Conservation (phyloP, 305 asterid genomes). For the Fraxinus platypoda region DNA sequence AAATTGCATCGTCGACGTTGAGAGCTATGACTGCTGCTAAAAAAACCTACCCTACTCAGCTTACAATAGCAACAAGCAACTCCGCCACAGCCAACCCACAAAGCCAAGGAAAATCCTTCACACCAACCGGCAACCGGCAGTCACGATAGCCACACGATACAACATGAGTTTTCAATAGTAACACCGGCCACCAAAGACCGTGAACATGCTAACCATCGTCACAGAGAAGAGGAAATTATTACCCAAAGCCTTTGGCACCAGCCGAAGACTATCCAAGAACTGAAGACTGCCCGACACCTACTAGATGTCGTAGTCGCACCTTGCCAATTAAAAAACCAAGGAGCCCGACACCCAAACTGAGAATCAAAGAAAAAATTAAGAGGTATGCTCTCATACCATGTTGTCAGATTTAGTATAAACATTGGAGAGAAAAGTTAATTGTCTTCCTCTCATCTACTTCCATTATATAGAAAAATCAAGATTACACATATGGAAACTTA, state of each 20-base stretch:
- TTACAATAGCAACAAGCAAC: background rate
- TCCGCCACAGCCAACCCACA: background rate
- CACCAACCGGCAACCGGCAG: background rate
- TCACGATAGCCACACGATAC: background rate
- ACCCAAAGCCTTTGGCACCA: background rate
- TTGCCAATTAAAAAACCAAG: background rate
- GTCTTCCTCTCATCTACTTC: background rate
- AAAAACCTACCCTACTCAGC: background rate
- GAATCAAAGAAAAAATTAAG: background rate
- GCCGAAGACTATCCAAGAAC: background rate
- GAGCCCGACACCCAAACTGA: background rate
- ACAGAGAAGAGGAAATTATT: background rate
- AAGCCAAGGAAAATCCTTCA: background rate
- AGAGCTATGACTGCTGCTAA: background rate
- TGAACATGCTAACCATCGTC: background rate
- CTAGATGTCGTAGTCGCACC: background rate
- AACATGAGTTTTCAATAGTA: background rate
- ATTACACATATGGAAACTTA: background rate
- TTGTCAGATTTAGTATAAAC: background rate
- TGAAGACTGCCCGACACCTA: background rate
- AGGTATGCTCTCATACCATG: background rate
- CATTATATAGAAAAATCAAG: background rate
- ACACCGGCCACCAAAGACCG: background rate
- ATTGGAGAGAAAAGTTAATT: background rate
- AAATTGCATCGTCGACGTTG: background rate